These are phyloP conservation scores for Eucalyptus erythrocorys DNA, from an alignment of 345 rosid species.

Conservation along the genomic window DNA sequence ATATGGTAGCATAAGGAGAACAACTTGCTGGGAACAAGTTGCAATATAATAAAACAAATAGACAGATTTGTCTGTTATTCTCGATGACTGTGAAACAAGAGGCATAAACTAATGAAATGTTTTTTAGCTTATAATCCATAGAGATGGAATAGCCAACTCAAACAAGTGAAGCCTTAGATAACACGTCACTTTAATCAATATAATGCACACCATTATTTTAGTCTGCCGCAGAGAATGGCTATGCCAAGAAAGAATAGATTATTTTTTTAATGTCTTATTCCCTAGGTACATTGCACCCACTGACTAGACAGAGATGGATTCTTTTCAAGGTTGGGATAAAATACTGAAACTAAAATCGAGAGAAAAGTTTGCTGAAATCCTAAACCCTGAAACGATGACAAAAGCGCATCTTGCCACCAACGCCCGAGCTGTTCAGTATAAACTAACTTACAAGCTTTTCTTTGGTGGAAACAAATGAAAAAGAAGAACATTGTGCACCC, in stretches of 20 bases:
- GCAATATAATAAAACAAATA: neutral
- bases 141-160: neutral
- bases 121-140: neutral
- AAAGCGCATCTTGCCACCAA: neutral
- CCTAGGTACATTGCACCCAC: neutral
- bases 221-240: neutral
- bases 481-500: neutral
- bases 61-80: neutral
- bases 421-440: neutral
- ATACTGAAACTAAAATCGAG: neutral
- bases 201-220: neutral
- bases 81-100: neutral
- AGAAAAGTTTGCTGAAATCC: neutral
- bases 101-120: neutral
- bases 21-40: neutral
- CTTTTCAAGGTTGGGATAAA: neutral
- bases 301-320: neutral
- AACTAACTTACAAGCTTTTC: neutral
- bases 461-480: neutral
- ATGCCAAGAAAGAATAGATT: neutral
- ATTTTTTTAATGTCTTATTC: neutral
- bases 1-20: neutral
- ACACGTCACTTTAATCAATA: neutral
- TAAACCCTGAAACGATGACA: neutral
- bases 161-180: neutral